Evolutionary conservation across 192 early-diverging fungal genomes (phyloP).

Genomic region (Gonapodya sp.): DNA sequence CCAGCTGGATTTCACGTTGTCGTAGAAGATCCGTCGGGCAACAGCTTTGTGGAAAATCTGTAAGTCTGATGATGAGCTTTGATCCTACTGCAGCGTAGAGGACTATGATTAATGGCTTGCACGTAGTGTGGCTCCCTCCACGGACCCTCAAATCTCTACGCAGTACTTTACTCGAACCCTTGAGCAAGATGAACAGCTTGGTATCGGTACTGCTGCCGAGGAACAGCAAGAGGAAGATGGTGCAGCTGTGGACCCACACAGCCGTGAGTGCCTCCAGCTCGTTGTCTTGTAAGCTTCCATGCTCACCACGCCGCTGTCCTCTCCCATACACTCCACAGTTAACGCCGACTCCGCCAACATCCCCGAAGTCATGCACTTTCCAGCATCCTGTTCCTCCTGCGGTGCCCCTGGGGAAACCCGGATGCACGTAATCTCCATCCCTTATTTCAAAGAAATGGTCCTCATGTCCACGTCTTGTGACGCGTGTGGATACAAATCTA

Average conservation of each 20-base stretch:
- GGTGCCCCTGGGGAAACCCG: conserved; percentile 67
- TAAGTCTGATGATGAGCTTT: conserved; percentile 34
- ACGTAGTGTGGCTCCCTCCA: conserved; percentile 1
- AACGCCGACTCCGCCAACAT: conserved; percentile 39
- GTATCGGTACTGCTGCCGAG: conserved; percentile 33
- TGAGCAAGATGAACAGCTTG: conserved; percentile 71
- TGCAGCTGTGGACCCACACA: neutral
- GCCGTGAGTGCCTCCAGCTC: neutral
- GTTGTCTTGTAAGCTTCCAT: neutral
- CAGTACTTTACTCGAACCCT: conserved; percentile 59
- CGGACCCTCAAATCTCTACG: conserved; percentile 63
- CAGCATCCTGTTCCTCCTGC: conserved; percentile 77
- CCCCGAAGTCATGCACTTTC: conserved; percentile 72
- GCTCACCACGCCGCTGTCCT: neutral
- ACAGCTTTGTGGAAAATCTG: conserved; percentile 85
- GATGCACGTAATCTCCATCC: conserved; percentile 86
- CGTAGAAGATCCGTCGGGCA: conserved; percentile 85
- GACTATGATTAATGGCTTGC: no score
- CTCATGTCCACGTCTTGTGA: conserved; percentile 93
- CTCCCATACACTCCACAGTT: neutral
- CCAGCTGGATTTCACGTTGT: conserved; percentile 57
- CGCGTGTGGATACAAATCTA: conserved; percentile 83
- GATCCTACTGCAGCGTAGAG: neutral
- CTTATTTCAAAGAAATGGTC: conserved; percentile 92
- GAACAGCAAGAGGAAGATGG: conserved; percentile 28